phyloP scores from a whole-genome alignment of 148 eudicot species.

The Rhododendron kiyosumense region DNA sequence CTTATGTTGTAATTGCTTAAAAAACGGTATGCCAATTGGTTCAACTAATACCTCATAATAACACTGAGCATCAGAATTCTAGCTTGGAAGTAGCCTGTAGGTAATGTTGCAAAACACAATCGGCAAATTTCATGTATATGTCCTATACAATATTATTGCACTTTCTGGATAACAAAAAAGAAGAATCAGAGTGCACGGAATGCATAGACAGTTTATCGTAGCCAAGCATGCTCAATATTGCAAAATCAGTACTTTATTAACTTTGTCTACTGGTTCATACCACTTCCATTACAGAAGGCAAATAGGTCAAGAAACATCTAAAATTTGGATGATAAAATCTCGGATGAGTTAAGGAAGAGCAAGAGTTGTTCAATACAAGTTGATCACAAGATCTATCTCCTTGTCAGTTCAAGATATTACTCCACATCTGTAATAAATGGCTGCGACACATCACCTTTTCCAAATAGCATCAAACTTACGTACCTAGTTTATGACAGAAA shows the following conservation, averaged over 20 bases:
- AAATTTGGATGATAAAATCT: not conserved
- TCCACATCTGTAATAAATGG: not conserved
- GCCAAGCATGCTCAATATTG: not conserved
- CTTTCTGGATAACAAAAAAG: too few relatives aligned
- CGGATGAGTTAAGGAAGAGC: not conserved
- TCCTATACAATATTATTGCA: too few relatives aligned
- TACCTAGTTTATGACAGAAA: not conserved
- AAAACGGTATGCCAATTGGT: not conserved
- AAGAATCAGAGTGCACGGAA: too few relatives aligned
- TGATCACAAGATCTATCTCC: not conserved
- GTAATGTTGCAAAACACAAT: too few relatives aligned
- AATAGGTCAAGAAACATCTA: not conserved
- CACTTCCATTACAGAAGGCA: not conserved
- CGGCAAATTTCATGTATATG: too few relatives aligned
- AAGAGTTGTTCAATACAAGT: not conserved
- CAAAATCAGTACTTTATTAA: not conserved
- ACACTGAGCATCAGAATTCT: too few relatives aligned
- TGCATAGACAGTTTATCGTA: not conserved
- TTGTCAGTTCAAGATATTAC: not conserved
- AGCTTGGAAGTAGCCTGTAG: too few relatives aligned
- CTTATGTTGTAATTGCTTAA: not conserved
- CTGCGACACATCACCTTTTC: not conserved
- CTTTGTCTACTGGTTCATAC: not conserved
- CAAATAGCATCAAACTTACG: not conserved
- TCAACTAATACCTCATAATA: not conserved